Conservation (phyloP, 768 basidiomycete species). For the Leucocoprinus leucothites region DNA sequence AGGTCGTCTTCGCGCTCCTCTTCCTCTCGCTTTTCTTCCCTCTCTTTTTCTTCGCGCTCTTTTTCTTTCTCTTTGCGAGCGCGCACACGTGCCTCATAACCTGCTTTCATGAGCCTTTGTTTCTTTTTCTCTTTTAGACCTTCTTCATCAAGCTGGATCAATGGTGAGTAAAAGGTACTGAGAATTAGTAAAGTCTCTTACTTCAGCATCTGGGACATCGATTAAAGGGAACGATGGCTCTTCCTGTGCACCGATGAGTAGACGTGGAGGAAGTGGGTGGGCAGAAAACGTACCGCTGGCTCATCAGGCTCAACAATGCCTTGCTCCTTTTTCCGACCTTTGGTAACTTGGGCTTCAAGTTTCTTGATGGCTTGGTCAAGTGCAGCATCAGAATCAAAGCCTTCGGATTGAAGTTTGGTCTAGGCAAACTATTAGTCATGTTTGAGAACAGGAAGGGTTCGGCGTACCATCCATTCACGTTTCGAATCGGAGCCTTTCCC, state of each 20-base stretch:
- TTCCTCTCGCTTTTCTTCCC: slow-evolving; percentile 70
- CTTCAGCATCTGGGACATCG: slow-evolving; percentile 88
- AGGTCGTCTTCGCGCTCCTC: slow-evolving; percentile 74
- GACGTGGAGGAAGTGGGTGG: neutral
- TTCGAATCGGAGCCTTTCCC: slow-evolving; percentile 56
- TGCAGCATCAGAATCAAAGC: slow-evolving; percentile 73
- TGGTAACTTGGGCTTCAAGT: slow-evolving; percentile 75
- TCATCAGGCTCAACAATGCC: slow-evolving; percentile 52
- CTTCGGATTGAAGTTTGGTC: slow-evolving; percentile 62
- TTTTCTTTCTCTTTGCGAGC: slow-evolving; percentile 84
- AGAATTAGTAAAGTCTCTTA: slow-evolving; percentile 23
- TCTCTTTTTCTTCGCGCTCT: slow-evolving; percentile 71
- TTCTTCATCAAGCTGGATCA: slow-evolving; percentile 76
- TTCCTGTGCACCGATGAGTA: slow-evolving; percentile 40
- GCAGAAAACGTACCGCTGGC: slow-evolving; percentile 33
- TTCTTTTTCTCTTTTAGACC: slow-evolving; percentile 91
- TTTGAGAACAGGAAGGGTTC: neutral
- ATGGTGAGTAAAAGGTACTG: neutral
- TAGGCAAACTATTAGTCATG: slow-evolving; percentile 21
- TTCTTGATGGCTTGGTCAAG: slow-evolving; percentile 85
- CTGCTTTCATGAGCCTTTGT: slow-evolving; percentile 90
- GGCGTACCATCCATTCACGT: slow-evolving; percentile 70
- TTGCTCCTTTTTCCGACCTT: slow-evolving; percentile 76
- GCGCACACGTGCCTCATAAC: slow-evolving; percentile 86
- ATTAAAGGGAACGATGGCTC: slow-evolving; percentile 88